These are phyloP conservation scores for Penicillium paneum DNA, from an alignment of 2,329 filamentous ascomycete species.

Conservation along the genomic window DNA sequence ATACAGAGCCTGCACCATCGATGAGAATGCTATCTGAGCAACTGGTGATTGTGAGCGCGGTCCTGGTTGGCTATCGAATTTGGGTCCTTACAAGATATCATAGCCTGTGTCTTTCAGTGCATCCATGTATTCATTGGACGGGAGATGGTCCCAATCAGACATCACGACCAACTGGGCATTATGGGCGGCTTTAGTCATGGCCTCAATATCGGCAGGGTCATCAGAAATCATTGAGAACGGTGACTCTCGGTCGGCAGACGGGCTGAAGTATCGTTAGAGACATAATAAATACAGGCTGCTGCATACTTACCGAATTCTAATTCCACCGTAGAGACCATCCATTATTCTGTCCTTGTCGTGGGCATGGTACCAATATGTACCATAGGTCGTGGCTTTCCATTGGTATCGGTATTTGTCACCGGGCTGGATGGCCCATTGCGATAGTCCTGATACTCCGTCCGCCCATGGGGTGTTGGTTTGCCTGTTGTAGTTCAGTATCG, in stretches of 20 bases:
- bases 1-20: constrained; percentile 20
- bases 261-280: background rate
- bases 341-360: constrained; percentile 54
- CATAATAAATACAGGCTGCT: constrained; percentile 12
- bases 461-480: constrained; percentile 52
- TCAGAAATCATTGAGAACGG: constrained; percentile 40
- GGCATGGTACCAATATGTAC: constrained; percentile 60
- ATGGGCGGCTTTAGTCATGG: constrained; percentile 50
- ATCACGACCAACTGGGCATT: constrained; percentile 49
- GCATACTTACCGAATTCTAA: constrained; percentile 46
- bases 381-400: constrained; percentile 54
- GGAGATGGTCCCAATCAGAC: constrained; percentile 55
- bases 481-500: background rate
- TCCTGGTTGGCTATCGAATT: background rate
- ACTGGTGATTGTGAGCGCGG: background rate
- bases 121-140: constrained; percentile 37
- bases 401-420: constrained; percentile 50
- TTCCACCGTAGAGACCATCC: constrained; percentile 57
- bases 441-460: constrained; percentile 56
- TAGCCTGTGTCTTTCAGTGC: constrained; percentile 2
- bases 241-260: background rate
- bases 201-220: constrained; percentile 33
- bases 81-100: constrained; percentile 5
- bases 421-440: constrained; percentile 51
- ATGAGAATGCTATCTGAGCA: constrained; percentile 23